Base-by-base conservation (phyloP, 108 stramenopile species). In the Chaetoceros tenuissimus region DNA sequence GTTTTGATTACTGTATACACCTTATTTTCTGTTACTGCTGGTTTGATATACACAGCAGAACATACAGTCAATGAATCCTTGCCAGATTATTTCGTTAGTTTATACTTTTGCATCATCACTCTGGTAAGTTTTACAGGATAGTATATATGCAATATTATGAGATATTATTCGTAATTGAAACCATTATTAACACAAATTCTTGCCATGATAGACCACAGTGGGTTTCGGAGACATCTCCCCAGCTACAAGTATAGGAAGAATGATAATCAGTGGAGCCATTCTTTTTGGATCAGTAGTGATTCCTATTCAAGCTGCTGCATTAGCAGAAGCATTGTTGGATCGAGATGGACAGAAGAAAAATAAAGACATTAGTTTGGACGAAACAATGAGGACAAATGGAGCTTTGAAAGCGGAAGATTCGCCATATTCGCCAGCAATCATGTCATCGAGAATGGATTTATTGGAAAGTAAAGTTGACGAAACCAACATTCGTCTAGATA, bases 141-240 rank as follows among this genome's bases (percentile, higher is more conserved):
- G n/a, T n/a, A n/a, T n/a, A n/a, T n/a, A n/a, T n/a, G n/a, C n/a
- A n/a, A n/a, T n/a, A n/a, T n/a, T n/a, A n/a, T n/a, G n/a, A n/a
- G n/a, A n/a, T n/a, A n/a, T n/a, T n/a, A n/a, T n/a, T n/a, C n/a
- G n/a, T n/a, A n/a, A n/a, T n/a, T n/a, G n/a, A n/a, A n/a, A n/a
- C n/a, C n/a, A 44, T 17, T 44, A 17, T 44, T 17, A 17, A 44
- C 43, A 17, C 17, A 10, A 10, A 17, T 16, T 44, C 10, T 44
- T n/a, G n/a, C n/a, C n/a, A n/a, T n/a, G n/a, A n/a, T n/a, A n/a
- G n/a, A n/a, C n/a, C n/a, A 83, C 85, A 0, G 79, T 83, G 0
- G 85, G 82, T 2, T 87, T 87, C 46, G 82, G 86, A 1, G 89
- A 91, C 49, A 91, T 91, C 49, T 66, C 74, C 18, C 89, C 89